Evolutionary conservation across 2,329 filamentous ascomycete species (phyloP).

Genomic region (Claviceps sorghi): DNA sequence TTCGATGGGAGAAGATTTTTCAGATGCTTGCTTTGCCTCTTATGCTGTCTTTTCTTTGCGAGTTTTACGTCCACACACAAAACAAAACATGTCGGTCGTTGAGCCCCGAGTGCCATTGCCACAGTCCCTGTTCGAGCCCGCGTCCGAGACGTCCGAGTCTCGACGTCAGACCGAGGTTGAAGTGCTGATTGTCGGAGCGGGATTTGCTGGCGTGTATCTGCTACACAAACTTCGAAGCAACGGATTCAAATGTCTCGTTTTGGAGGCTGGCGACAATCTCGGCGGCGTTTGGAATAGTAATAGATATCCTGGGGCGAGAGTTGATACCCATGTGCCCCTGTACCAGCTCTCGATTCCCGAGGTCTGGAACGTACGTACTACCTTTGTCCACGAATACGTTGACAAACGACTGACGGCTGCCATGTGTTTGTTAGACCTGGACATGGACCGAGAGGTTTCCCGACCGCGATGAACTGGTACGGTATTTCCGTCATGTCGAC

Average conservation of each 20-base stretch:
- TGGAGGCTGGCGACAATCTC: conserved; percentile 35
- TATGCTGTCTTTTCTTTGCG: too few relatives aligned
- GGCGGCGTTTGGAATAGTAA: conserved; percentile 45
- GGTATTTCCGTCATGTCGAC: conserved; percentile 46
- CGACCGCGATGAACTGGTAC: conserved; percentile 33
- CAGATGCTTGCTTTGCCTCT: too few relatives aligned
- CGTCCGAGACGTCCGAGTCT: not conserved
- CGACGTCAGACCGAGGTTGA: conserved; percentile 10
- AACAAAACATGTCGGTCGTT: not conserved
- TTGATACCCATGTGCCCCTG: conserved; percentile 38
- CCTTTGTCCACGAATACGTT: too few relatives aligned
- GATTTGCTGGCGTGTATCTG: conserved; percentile 34
- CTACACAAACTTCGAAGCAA: conserved; percentile 36
- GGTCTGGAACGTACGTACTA: conserved; percentile 17
- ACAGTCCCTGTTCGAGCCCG: not conserved
- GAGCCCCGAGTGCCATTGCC: not conserved
- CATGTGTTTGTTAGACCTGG: conserved; percentile 28
- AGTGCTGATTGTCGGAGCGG: conserved; percentile 29
- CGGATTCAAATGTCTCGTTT: conserved; percentile 32
- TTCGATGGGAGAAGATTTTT: not conserved
- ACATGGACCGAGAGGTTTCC: conserved; percentile 41
- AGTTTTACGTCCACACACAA: too few relatives aligned
- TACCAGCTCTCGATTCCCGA: conserved; percentile 40
- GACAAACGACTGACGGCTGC: not conserved
- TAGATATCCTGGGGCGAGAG: conserved; percentile 37